Evolutionary conservation across 192 early-diverging fungal species (phyloP), one percentile per base, ranked within the genome.

Genomic region (Diversispora epigaea): DNA sequence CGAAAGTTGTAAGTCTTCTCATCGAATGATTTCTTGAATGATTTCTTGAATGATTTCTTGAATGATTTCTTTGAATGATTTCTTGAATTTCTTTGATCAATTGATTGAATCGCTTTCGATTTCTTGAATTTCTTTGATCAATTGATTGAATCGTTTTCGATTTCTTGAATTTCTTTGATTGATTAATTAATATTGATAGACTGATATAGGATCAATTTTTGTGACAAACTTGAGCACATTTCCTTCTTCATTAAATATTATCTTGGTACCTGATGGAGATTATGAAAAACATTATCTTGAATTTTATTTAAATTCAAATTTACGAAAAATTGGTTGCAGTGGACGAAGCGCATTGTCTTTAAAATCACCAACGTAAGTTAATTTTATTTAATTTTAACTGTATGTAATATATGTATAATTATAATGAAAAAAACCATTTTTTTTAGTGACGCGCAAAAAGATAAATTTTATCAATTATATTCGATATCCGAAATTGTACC

Each of bases 231-330:
- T 78, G 11, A 80, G 72, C 40, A 76, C 80, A 58, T 78, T 84
- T 52, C 74, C 80, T 11, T 80, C 77, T 17, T 77, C 78, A 32
- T 73, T 78, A 43, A 81, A 82, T 71, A 80, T 76, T 58, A 79
- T 84, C 5, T 66, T 82, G 6, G 72, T 84, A 40, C 79, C 83
- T 21, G 79, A 80, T 72, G 83, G 83, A 32, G 83, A 84, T 65
- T 84, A 79, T 61, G 77, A 84, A 47, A n/a, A 39, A 17, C 68
- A 73, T 62, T 71, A 79, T 19, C 63, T 68, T 14, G 68, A 80
- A 21, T 79, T 82, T 3, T 80, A 69, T 74, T 68, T 84, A 14
- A 84, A 84, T 61, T 76, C 82, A 44, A 82, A 84, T 56, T 64
- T 84, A n/a, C 32, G 81, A 60, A 71, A 78, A 66, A 68, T 73